Conservation (phyloP, 768 basidiomycete genomes). For the Agaricus subrufescens region DNA sequence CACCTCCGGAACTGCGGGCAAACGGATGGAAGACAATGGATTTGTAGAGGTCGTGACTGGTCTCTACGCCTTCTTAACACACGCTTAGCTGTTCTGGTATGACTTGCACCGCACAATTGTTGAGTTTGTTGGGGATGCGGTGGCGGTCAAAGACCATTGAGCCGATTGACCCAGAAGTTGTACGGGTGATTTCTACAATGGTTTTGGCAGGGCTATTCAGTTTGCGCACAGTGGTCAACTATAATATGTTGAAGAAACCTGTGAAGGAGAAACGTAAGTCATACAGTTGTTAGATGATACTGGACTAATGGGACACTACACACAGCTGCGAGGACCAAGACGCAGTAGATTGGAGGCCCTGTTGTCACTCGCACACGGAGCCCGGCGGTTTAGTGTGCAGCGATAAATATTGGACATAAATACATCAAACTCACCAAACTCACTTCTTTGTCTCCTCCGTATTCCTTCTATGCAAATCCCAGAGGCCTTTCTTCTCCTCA, state of each 20-base stretch:
- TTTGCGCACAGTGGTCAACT: slow-evolving; percentile 62
- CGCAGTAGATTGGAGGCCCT: slow-evolving; percentile 7
- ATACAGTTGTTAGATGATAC: neutral
- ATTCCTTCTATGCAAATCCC: slow-evolving; percentile 2
- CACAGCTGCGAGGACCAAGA: slow-evolving; percentile 5
- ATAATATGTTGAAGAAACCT: slow-evolving; percentile 32
- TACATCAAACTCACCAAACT: neutral
- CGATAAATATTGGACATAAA: neutral
- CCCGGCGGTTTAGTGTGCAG: neutral
- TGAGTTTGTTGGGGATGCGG: slow-evolving; percentile 36
- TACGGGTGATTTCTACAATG: slow-evolving; percentile 68
- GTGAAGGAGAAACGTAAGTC: slow-evolving; percentile 15
- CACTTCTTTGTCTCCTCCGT: neutral
- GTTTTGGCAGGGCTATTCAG: slow-evolving; percentile 60
- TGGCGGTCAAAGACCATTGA: slow-evolving; percentile 31
- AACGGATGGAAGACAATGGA: slow-evolving; percentile 87
- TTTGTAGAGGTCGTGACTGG: slow-evolving; percentile 78
- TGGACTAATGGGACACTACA: neutral
- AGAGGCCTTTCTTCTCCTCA: slow-evolving; percentile 55
- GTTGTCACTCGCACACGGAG: slow-evolving; percentile 6
- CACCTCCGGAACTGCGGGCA: slow-evolving; percentile 74
- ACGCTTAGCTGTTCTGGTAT: slow-evolving; percentile 83
- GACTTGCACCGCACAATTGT: slow-evolving; percentile 48
- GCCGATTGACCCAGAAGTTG: slow-evolving; percentile 57
- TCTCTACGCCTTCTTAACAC: slow-evolving; percentile 78